Base-by-base conservation (phyloP, 805 yeast species). In the Torulaspora microellipsoides region DNA sequence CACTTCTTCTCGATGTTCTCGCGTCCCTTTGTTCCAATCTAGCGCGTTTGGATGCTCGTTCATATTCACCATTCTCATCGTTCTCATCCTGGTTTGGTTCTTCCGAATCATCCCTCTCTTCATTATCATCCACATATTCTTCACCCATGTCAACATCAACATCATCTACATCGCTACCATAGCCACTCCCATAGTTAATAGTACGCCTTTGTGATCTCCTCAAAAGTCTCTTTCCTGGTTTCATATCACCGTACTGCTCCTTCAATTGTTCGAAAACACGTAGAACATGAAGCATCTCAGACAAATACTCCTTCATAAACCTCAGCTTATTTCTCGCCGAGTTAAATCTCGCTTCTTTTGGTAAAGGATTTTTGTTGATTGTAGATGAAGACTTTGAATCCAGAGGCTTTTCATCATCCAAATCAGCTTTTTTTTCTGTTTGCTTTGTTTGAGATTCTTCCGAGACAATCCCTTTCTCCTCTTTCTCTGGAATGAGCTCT, bases 191-290 rank as follows among this genome's bases (percentile, higher is more conserved):
- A 34, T 56, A 52, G 42, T 51, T 52, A 12, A 50, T 45, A 27
- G 42, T 46, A 20, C 49, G 52, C 42, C 60, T 54, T 41, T 58
- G 60, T 3, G 56, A 46, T 27, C 58, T 58, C 46, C 67, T 59
- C 38, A 62, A 37, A 28, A 56, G 54, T 37, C 67, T 52, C 17
- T 51, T 55, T 12, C 60, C 57, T 10, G 59, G 55, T 28, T 52
- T 46, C 51, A 60, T 51, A 32, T 54, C 61, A 13, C 54, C 53
- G 66, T 85, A 87, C 46, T 71, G 75, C 10, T 84, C 80, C 59
- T 76, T 76, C 56, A 88, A 70, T 47, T 72, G 69, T 64, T 82
- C 87, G 60, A 71, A 85, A 55, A 80, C 85, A n/a, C 66, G 52
- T 51, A 87, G 70, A 25, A 88, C 67, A 35, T 46, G 45, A 14